Evolutionary conservation across 495 filamentous ascomycete genomes (phyloP), one percentile per base, ranked within the genome.

Genomic region (Daldinia childiae): DNA sequence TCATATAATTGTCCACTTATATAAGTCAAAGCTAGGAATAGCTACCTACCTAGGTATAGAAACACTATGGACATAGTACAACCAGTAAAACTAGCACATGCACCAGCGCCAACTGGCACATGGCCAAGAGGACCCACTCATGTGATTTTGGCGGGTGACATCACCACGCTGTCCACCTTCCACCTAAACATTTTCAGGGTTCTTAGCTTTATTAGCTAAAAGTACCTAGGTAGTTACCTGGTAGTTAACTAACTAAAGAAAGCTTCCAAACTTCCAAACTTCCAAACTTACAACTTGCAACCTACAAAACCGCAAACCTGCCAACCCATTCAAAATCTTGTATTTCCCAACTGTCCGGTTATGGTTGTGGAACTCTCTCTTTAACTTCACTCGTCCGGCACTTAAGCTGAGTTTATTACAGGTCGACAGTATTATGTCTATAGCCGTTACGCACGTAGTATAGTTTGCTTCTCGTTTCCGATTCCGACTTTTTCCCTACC

Each of bases 51-150:
- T n/a, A n/a, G n/a, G n/a, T n/a, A n/a, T n/a, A n/a, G n/a, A n/a
- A n/a, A n/a, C n/a, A n/a, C n/a, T n/a, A n/a, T n/a, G n/a, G n/a
- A n/a, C n/a, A n/a, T n/a, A n/a, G n/a, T 27, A 4, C 9, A 34
- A 3, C 32, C 32, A 34, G 32, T 11, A 32, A 58, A 73, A 36
- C 41, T 29, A 63, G 71, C 71, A 73, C 62, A 68, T 62, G 66
- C 55, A 34, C 54, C 55, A 32, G 59, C 57, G 64, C 61, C 64
- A 72, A 73, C 60, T 69, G 62, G 62, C 71, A 73, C 66, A 69
- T 69, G 71, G 55, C 39, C n/a, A 34, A 43, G 17, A 26, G 14
- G 61, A 41, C 57, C 71, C 65, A 69, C 71, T 39, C 29, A 39
- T 14, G 21, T 43, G 15, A 43, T 32, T 52, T 55, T 73, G 43